Base-by-base conservation (phyloP, 1,284 basidiomycete genomes). In the Tilletia setariae region DNA sequence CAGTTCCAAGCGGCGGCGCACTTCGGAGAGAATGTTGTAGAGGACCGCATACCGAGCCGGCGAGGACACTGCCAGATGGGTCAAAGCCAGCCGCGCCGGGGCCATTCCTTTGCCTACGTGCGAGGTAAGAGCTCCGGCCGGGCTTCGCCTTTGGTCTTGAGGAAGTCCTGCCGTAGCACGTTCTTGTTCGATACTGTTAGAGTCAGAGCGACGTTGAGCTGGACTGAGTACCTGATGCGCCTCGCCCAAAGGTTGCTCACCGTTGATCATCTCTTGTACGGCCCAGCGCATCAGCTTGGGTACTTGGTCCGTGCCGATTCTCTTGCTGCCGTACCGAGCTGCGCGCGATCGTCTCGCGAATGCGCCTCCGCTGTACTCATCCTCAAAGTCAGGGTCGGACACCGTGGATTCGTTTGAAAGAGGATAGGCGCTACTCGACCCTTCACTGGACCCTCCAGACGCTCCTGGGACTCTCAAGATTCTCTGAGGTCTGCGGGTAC, bases 331-430 rank as follows among this genome's bases (percentile, higher is more conserved):
- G 23, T 68, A 64, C 25, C 70, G 67, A 21, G 70, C 70, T 8
- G 70, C 70, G 13, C 62, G 51, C 49, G 70, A 71, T 4, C 68
- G 65, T n/a, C 70, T 64, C 59, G 64, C 67, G 51, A 46, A 8
- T 46, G 65, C 32, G 28, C 56, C 51, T n/a, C 46, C 51, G 28
- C 51, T 53, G 35, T 40, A 40, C 11, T 40, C 35, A 40, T 40
- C 11, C 35, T 40, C 35, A 11, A 40, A 40, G 35, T 11, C 11
- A 4, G 11, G 35, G 11, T 40, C 35, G 35, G 35, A 11, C 11
- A 11, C 4, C 6, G 6, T 11, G 35, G 35, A 4, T 11, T 40
- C 11, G 11, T 11, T 4, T 4, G 35, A 40, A 40, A 11, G 35
- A 4, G 35, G 6, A 11, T 40, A 40, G 6, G 35, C 35, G 35